phyloP scores from a whole-genome alignment of 768 basidiomycete genomes.

The Pluteus cervinus region DNA sequence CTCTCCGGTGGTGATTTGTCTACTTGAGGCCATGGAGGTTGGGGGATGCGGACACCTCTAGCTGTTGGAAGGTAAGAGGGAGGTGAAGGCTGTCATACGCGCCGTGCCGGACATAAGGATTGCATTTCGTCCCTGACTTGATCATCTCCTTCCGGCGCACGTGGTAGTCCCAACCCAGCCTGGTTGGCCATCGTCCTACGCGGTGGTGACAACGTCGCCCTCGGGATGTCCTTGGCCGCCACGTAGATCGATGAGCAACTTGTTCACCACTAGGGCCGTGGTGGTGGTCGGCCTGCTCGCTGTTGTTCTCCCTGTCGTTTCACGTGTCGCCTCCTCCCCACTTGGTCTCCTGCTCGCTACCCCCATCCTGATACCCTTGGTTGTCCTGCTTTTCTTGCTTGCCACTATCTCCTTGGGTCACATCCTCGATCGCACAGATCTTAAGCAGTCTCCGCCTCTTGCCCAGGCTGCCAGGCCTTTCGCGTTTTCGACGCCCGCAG shows the following conservation, averaged over 20 bases:
- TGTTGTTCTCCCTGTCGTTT: constrained; percentile 45
- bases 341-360: constrained; percentile 56
- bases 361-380: constrained; percentile 47
- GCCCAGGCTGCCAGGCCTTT: constrained; percentile 63
- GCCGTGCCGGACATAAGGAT: too few relatives aligned
- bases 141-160: too few relatives aligned
- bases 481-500: constrained; percentile 87
- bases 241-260: constrained; percentile 24
- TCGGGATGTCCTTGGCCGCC: constrained; percentile 9
- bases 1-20: constrained; percentile 59
- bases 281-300: constrained; percentile 53
- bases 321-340: constrained; percentile 61
- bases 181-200: not conserved
- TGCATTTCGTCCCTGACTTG: too few relatives aligned
- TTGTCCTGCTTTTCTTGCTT: constrained; percentile 45
- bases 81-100: too few relatives aligned
- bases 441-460: constrained; percentile 29
- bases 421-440: constrained; percentile 44
- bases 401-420: constrained; percentile 52
- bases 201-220: too few relatives aligned
- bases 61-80: too few relatives aligned
- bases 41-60: too few relatives aligned
- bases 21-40: too few relatives aligned
- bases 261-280: constrained; percentile 45
- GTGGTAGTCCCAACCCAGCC: too few relatives aligned